Evolutionary conservation across 2,329 filamentous ascomycete species (phyloP), one percentile per base, ranked within the genome.

Genomic region (Fulvia fulva): DNA sequence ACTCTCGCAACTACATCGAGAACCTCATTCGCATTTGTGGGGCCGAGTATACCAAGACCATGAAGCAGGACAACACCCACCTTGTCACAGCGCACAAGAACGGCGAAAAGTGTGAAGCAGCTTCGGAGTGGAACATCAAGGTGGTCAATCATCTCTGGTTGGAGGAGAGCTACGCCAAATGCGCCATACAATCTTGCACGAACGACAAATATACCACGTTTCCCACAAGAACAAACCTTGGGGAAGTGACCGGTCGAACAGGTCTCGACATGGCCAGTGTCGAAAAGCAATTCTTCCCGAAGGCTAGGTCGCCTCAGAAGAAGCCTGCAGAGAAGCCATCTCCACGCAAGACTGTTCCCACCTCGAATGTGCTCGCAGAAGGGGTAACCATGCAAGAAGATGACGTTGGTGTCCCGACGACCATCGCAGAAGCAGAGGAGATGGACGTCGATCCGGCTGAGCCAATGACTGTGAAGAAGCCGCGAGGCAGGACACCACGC

Each of bases 121-220:
- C 94, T 0, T 84, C 85, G 61, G 94, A 97, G 75, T 99, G 94
- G 94, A 88, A 88, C 54, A 87, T 97, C 55, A 79, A 91, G 57
- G 88, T 96, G 67, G 80, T 96, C 67, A 99, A 97, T 72, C 94
- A 99, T 71, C 81, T 99, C 0, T 99, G 94, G 94, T 82, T 99
- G 47, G 94, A 99, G 74, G 94, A 99, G 70, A 95, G 91, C 74
- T 99, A 97, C 70, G 91, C 93, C 1, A 91, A 89, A 71, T 96
- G 91, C 77, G 83, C 89, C 69, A 78, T 88, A 58, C 88, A 90
- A 71, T 83, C 84, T 0, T 77, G 92, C 22, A 88, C 88, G 3
- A 84, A 89, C 53, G 79, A 83, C 8, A 87, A 88, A 62, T 99
- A 96, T 71, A 90, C 83, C 0, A 87, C 91, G 70, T 99, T 97